These are phyloP conservation scores for Circinella minor DNA, from an alignment of 371 early-diverging fungal genomes.

Conservation along the genomic window DNA sequence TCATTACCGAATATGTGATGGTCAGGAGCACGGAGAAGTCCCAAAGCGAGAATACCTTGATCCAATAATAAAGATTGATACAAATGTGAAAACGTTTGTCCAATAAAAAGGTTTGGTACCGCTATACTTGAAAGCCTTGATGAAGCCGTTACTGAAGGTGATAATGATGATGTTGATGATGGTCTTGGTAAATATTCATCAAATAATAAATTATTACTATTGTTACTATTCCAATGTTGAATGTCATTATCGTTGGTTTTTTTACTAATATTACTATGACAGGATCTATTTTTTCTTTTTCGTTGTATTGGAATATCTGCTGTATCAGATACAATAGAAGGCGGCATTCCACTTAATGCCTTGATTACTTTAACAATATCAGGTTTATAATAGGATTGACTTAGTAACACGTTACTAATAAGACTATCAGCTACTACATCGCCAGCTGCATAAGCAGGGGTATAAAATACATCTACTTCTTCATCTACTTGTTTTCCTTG, in stretches of 20 bases:
- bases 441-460: slow-evolving; percentile 57
- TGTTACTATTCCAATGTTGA: no score
- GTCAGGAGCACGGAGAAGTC: slow-evolving; percentile 46
- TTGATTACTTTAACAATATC: slow-evolving; percentile 57
- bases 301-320: no score
- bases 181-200: no score
- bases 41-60: slow-evolving; percentile 48
- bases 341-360: slow-evolving; percentile 54
- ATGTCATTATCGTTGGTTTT: not conserved
- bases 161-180: no score
- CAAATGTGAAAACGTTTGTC: slow-evolving; percentile 37
- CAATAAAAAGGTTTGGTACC: slow-evolving; percentile 40
- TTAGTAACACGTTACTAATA: slow-evolving; percentile 50
- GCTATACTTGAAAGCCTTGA: slow-evolving; percentile 38
- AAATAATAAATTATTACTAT: no score
- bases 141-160: not conserved
- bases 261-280: not conserved
- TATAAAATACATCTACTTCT: slow-evolving; percentile 40
- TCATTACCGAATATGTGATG: slow-evolving; percentile 47
- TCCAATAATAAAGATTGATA: slow-evolving; percentile 44
- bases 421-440: slow-evolving; percentile 51
- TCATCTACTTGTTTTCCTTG: slow-evolving; percentile 42
- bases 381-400: slow-evolving; percentile 56
- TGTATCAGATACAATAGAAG: slow-evolving; percentile 20
- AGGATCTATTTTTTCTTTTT: not conserved